Conservation (phyloP, 2,329 filamentous ascomycete species). For the Monosporascus sp. region DNA sequence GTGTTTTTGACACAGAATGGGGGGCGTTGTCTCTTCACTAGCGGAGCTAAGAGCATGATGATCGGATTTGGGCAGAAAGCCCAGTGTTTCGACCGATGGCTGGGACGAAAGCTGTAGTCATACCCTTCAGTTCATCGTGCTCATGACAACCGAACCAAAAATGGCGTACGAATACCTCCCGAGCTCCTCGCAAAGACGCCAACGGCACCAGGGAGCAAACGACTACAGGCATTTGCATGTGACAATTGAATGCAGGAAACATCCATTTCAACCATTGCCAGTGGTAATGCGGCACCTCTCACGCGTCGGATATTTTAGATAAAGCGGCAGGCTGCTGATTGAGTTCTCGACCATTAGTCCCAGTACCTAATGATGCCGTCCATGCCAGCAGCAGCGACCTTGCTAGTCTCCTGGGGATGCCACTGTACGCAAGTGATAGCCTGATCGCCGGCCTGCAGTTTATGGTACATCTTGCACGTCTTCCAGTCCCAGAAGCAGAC, state of each 20-base stretch:
- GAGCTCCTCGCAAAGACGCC: background rate
- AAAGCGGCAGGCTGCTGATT: background rate
- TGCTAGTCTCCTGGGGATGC: constrained; percentile 97
- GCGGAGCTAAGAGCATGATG: too few relatives aligned
- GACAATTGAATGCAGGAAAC: background rate
- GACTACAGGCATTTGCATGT: background rate
- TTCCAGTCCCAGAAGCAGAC: constrained; percentile 99
- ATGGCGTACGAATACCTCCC: too few relatives aligned
- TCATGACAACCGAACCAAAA: too few relatives aligned
- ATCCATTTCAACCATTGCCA: background rate
- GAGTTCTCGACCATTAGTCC: constrained; percentile 54
- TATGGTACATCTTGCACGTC: constrained; percentile 98
- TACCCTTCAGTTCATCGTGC: too few relatives aligned
- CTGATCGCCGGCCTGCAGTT: constrained; percentile 78
- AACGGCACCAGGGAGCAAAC: background rate
- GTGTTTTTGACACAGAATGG: too few relatives aligned
- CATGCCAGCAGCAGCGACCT: constrained; percentile 84
- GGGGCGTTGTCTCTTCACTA: too few relatives aligned
- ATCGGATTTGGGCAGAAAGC: too few relatives aligned
- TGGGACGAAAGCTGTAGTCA: too few relatives aligned
- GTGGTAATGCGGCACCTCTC: too few relatives aligned
- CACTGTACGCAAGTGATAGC: constrained; percentile 84
- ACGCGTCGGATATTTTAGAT: too few relatives aligned
- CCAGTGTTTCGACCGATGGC: too few relatives aligned
- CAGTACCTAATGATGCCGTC: constrained; percentile 88